Evolutionary conservation across 2,329 filamentous ascomycete species (phyloP).

Genomic region (Hortaea werneckii): DNA sequence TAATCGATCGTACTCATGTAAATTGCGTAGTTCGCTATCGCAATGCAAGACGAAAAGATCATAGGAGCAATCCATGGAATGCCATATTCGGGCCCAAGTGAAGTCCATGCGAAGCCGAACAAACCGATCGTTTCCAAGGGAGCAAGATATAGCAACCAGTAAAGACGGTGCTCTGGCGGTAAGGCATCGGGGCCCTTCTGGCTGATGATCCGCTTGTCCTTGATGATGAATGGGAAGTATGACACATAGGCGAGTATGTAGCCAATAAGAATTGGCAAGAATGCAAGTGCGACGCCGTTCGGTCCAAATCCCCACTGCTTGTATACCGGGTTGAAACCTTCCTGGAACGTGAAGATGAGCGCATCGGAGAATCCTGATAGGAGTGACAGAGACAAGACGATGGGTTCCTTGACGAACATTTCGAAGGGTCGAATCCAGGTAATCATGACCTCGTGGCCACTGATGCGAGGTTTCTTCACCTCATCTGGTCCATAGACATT

Average conservation of each 20-base stretch:
- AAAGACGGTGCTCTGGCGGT: constrained; percentile 53
- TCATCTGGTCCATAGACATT: constrained; percentile 67
- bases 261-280: constrained; percentile 44
- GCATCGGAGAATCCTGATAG: constrained; percentile 65
- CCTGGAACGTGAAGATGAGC: constrained; percentile 68
- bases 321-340: constrained; percentile 60
- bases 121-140: constrained; percentile 56
- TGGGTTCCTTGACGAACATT: constrained; percentile 66
- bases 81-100: constrained; percentile 43
- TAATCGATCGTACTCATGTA: constrained; percentile 38
- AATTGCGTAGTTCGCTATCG: constrained; percentile 52
- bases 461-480: constrained; percentile 36
- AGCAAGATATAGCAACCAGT: constrained; percentile 53
- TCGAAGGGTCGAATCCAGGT: constrained; percentile 57
- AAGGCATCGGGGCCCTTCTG: constrained; percentile 29
- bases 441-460: constrained; percentile 30
- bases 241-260: constrained; percentile 53
- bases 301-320: constrained; percentile 50
- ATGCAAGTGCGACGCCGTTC: constrained; percentile 48
- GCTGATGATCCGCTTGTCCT: constrained; percentile 20
- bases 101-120: constrained; percentile 60
- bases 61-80: constrained; percentile 60
- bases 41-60: constrained; percentile 55
- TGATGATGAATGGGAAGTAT: constrained; percentile 23
- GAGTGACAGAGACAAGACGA: constrained; percentile 59